A percentile compares a stretch with the other conserved stretches of the same genome.
Evolutionary conservation across 129 eudicot species (phyloP).

Genomic region (Cynara cardunculus): DNA sequence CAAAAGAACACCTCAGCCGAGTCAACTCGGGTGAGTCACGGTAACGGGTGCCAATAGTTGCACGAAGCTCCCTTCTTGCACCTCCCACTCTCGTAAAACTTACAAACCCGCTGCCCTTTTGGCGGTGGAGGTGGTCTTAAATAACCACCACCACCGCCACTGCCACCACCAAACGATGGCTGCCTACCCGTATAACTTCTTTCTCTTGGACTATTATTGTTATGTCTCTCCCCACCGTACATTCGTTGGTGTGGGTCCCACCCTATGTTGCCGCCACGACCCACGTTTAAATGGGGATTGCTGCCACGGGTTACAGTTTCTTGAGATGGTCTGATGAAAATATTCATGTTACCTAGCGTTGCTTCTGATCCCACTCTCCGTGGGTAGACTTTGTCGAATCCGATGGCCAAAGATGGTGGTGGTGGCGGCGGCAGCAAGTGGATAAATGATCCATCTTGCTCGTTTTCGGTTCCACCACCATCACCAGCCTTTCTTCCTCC

Average conservation of each 20-base stretch:
- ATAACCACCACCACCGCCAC: constrained; percentile 47
- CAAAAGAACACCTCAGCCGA: neutral
- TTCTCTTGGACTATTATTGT: constrained; percentile 33
- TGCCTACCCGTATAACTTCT: constrained; percentile 31
- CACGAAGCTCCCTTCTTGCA: constrained; percentile 78
- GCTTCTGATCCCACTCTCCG: constrained; percentile 24
- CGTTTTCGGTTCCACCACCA: neutral
- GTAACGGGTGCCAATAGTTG: constrained; percentile 65
- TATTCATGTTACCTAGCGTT: neutral
- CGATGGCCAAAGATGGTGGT: neutral
- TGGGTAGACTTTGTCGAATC: constrained; percentile 24
- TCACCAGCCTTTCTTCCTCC: constrained; percentile 4
- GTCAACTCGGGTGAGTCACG: neutral
- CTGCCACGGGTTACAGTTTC: constrained; percentile 37
- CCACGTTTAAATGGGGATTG: constrained; percentile 23
- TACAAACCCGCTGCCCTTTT: constrained; percentile 59
- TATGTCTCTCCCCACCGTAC: constrained; percentile 36
- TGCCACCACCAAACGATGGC: constrained; percentile 30
- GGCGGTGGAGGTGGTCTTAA: constrained; percentile 35
- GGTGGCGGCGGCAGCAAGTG: neutral
- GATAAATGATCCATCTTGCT: neutral
- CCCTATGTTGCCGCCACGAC: constrained; percentile 28
- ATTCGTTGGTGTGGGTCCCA: constrained; percentile 23
- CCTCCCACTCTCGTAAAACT: constrained; percentile 62
- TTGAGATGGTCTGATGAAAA: constrained; percentile 39